Conservation (phyloP, 2,329 filamentous ascomycete species). For the Botrytis medusae region DNA sequence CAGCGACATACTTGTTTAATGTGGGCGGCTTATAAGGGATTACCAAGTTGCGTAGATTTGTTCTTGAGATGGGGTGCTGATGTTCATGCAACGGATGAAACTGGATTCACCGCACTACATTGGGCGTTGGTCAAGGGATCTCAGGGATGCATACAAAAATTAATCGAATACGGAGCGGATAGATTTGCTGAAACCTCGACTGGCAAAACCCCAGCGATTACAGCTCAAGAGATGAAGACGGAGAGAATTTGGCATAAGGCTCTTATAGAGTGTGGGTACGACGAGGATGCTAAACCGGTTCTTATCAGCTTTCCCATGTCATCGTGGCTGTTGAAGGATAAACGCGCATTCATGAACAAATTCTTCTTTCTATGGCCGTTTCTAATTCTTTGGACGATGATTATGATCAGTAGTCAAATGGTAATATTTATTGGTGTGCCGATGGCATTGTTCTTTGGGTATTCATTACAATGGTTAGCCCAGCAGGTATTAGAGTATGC, state of each 20-base stretch:
- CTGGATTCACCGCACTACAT: constrained; percentile 90
- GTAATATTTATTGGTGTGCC: constrained; percentile 77
- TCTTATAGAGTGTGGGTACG: constrained; percentile 80
- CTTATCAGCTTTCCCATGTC: constrained; percentile 70
- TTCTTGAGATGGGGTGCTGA: constrained; percentile 94
- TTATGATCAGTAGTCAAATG: constrained; percentile 72
- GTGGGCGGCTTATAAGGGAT: constrained; percentile 99
- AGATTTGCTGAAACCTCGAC: constrained; percentile 85
- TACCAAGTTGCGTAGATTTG: constrained; percentile 84
- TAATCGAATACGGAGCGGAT: constrained; percentile 94
- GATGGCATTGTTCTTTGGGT: constrained; percentile 63
- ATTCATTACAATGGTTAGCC: constrained; percentile 73
- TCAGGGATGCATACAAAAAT: constrained; percentile 83
- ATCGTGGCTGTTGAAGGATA: constrained; percentile 72
- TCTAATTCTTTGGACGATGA: constrained; percentile 66
- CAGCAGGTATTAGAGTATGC: constrained; percentile 78
- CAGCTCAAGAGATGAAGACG: constrained; percentile 89
- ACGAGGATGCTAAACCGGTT: constrained; percentile 71
- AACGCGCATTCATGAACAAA: constrained; percentile 73
- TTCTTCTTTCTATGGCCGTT: constrained; percentile 93
- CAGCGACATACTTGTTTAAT: constrained; percentile 93
- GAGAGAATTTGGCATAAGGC: constrained; percentile 78
- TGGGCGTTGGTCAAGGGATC: constrained; percentile 96
- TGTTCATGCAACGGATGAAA: constrained; percentile 85
- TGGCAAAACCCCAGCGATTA: constrained; percentile 85